phyloP scores from a whole-genome alignment of 768 basidiomycete species.

The Tulasnella sp. region DNA sequence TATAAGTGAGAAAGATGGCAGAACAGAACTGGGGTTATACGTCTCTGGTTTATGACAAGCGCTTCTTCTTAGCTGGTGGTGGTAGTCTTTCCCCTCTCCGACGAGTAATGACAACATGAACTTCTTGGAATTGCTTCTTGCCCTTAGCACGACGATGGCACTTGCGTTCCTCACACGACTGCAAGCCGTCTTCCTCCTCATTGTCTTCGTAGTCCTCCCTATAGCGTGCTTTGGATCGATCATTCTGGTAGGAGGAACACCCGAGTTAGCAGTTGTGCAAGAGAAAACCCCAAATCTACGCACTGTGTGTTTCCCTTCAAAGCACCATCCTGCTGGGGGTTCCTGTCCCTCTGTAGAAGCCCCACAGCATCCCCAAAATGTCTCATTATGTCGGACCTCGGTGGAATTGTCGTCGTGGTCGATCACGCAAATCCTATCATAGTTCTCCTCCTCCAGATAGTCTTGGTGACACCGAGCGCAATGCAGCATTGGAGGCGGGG shows the following conservation, averaged over 20 bases:
- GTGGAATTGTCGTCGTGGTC: conserved; percentile 27
- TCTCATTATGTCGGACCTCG: conserved; percentile 7
- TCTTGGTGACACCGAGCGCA: conserved; percentile 26
- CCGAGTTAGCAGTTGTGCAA: neutral
- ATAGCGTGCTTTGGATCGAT: conserved; percentile 24
- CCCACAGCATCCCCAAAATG: conserved; percentile 27
- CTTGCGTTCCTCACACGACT: conserved; percentile 24
- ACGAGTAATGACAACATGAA: conserved; percentile 26
- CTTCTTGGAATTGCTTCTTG: neutral
- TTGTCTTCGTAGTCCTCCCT: conserved; percentile 24
- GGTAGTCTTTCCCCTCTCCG: conserved; percentile 22
- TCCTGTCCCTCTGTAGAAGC: conserved; percentile 9
- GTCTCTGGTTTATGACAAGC: neutral
- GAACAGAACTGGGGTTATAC: neutral
- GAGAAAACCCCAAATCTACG: neutral
- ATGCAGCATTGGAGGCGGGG: conserved; percentile 21
- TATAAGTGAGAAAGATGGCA: neutral
- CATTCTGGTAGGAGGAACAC: neutral
- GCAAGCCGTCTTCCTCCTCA: conserved; percentile 23
- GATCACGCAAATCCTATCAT: conserved; percentile 23
- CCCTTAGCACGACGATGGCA: neutral
- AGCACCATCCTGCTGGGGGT: conserved; percentile 26
- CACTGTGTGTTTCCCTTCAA: conserved; percentile 27
- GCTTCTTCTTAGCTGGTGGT: conserved; percentile 23
- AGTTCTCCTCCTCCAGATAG: conserved; percentile 28